Conservation (phyloP, 495 filamentous ascomycete genomes). For the Neurospora pannonica region DNA sequence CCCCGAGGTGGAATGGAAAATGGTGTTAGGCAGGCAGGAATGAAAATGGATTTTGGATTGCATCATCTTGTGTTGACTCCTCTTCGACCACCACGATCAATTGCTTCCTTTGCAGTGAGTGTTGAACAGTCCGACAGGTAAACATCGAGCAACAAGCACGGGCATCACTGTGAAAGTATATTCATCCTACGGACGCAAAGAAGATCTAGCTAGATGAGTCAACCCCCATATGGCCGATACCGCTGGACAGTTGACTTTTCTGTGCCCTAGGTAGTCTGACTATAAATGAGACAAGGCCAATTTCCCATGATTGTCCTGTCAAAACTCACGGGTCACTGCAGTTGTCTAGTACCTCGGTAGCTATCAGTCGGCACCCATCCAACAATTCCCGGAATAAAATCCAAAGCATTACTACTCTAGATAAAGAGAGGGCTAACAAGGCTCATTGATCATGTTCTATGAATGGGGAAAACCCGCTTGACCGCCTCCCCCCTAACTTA, state of each 20-base stretch:
- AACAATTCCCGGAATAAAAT: neutral
- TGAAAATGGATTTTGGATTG: neutral
- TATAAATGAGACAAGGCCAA: neutral
- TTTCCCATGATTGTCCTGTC: neutral
- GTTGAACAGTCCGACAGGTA: neutral
- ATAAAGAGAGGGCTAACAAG: neutral
- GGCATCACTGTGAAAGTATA: neutral
- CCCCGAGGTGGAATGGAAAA: neutral
- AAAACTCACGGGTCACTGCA: neutral
- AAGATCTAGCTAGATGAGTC: neutral
- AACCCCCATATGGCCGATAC: neutral
- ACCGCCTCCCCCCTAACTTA: neutral
- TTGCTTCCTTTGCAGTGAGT: neutral
- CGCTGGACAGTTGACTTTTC: neutral
- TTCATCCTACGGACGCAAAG: neutral
- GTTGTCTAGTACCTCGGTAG: neutral
- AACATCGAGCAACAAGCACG: neutral
- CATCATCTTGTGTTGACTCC: neutral
- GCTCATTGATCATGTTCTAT: neutral
- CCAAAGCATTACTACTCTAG: neutral
- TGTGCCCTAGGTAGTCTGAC: neutral
- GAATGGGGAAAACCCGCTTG: neutral
- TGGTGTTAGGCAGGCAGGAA: neutral
- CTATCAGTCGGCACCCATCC: neutral
- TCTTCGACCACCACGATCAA: neutral